Evolutionary conservation across 176 grass and related monocot species (phyloP).

Genomic region (Raddia distichophylla): DNA sequence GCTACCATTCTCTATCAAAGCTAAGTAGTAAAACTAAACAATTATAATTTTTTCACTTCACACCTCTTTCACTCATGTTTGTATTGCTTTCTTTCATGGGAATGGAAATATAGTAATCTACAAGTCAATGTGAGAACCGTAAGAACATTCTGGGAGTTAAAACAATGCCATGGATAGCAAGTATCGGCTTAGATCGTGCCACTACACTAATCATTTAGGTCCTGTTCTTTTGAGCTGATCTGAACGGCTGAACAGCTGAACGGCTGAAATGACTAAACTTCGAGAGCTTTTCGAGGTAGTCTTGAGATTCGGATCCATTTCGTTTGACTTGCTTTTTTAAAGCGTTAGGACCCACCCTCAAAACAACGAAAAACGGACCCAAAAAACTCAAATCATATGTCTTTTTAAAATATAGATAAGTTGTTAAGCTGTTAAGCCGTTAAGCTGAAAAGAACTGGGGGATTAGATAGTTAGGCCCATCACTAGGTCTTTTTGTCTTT

Average conservation of each 20-base stretch:
- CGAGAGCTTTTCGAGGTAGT: too few relatives aligned
- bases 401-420: too few relatives aligned
- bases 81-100: neutral
- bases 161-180: neutral
- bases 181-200: conserved; percentile 5
- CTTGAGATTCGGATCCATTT: too few relatives aligned
- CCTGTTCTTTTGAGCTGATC: too few relatives aligned
- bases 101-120: neutral
- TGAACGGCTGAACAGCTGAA: too few relatives aligned
- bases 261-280: too few relatives aligned
- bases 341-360: too few relatives aligned
- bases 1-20: neutral
- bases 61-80: neutral
- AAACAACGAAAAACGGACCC: too few relatives aligned
- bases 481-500: neutral
- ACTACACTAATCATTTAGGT: neutral
- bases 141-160: neutral
- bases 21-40: neutral
- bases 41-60: neutral
- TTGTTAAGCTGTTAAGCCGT: too few relatives aligned
- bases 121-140: neutral
- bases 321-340: too few relatives aligned
- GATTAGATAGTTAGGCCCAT: neutral
- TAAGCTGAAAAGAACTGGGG: too few relatives aligned
- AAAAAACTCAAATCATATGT: too few relatives aligned